These are phyloP conservation scores for Chlorella sp. DNA, from an alignment of 139 green algal genomes.

Conservation along the genomic window DNA sequence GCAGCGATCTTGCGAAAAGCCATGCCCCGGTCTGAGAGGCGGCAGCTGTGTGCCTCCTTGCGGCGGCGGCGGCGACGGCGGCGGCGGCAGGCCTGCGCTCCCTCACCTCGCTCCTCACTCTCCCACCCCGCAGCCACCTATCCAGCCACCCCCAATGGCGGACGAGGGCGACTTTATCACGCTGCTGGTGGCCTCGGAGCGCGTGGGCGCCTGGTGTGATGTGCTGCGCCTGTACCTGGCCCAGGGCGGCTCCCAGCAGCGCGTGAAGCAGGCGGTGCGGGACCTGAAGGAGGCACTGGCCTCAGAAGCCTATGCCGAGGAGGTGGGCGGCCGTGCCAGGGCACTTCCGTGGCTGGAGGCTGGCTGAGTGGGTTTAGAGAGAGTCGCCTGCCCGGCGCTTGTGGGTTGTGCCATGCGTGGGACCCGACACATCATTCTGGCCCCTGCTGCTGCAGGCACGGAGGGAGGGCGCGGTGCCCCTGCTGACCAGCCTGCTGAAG, in stretches of 20 bases:
- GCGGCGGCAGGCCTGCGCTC: no score
- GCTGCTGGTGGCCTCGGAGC: constrained; percentile 66
- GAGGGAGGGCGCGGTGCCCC: constrained; percentile 3
- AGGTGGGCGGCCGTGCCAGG: neutral
- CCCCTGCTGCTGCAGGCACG: neutral
- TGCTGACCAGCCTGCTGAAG: constrained; percentile 32
- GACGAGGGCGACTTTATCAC: constrained; percentile 61
- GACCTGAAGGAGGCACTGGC: neutral
- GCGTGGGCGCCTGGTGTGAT: constrained; percentile 58
- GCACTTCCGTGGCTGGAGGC: no score
- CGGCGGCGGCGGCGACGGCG: no score
- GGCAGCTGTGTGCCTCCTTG: no score
- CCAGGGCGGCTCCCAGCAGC: neutral
- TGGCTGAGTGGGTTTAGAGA: neutral
- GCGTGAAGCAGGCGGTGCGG: neutral
- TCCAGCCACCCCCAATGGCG: no score
- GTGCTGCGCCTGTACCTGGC: constrained; percentile 18
- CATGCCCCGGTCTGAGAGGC: no score
- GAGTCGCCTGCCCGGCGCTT: neutral
- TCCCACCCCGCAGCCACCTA: no score
- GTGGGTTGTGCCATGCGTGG: neutral
- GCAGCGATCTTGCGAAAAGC: no score
- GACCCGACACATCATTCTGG: neutral
- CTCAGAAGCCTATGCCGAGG: constrained; percentile 39
- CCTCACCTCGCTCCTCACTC: no score